A percentile compares a stretch with the other conserved stretches of the same genome.
These are phyloP conservation scores for Mayamaea pseudoterrestris DNA, from an alignment of 108 stramenopile genomes.

Conservation along the genomic window DNA sequence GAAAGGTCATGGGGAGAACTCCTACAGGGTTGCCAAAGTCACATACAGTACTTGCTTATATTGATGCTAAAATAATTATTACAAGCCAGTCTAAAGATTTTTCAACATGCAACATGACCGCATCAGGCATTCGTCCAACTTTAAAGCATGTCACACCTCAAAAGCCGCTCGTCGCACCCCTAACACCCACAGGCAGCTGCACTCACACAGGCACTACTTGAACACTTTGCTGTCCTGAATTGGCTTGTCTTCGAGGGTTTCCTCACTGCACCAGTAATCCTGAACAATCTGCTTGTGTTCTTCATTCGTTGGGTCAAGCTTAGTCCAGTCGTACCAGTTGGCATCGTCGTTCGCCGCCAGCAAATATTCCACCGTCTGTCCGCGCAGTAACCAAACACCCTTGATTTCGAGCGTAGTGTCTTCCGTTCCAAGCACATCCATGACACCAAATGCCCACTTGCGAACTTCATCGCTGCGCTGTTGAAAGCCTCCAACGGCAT, in stretches of 20 bases:
- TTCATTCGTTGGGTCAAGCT: conserved; percentile 35
- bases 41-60: too few species aligned
- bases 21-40: too few species aligned
- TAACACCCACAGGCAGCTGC: too few species aligned
- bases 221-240: conserved; percentile 53
- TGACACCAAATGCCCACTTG: conserved; percentile 69
- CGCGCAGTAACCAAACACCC: conserved; percentile 61
- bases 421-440: conserved; percentile 62
- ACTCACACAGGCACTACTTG: too few species aligned
- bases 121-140: too few species aligned
- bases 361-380: conserved; percentile 43
- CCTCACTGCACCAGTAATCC: conserved; percentile 54
- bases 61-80: too few species aligned
- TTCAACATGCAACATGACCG: too few species aligned
- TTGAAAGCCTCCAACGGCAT: conserved; percentile 65
- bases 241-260: conserved; percentile 30
- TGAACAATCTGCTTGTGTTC: conserved; percentile 32
- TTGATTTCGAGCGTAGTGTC: conserved; percentile 25
- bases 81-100: too few species aligned
- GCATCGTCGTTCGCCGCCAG: conserved; percentile 57
- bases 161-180: too few species aligned
- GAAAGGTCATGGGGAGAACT: too few species aligned
- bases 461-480: conserved; percentile 68
- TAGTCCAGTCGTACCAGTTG: conserved; percentile 64
- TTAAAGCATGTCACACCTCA: too few species aligned